These are phyloP conservation scores for Xylaria arbuscula DNA, from an alignment of 2,329 filamentous ascomycete species.

Conservation along the genomic window DNA sequence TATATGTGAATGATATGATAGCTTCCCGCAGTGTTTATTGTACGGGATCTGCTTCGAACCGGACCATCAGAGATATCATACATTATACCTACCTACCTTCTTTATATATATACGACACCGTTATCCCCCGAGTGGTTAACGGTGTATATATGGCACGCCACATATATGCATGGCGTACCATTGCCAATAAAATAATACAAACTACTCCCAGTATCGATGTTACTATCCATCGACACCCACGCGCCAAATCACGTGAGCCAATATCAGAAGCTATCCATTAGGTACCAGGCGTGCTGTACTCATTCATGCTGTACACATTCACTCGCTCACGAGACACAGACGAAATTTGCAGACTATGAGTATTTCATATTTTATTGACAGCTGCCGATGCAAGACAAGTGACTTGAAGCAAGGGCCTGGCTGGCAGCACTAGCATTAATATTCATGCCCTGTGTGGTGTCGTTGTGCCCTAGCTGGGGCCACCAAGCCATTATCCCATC, in stretches of 20 bases:
- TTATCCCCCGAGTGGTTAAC: no score
- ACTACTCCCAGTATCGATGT: no score
- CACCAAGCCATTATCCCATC: background rate
- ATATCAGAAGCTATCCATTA: background rate
- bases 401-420: background rate
- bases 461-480: background rate
- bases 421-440: background rate
- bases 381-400: constrained; percentile 10
- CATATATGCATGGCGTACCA: no score
- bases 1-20: background rate
- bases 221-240: background rate
- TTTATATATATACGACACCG: no score
- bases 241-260: background rate
- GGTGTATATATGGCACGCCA: no score
- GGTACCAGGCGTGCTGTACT: background rate
- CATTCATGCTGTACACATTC: background rate
- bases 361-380: constrained; percentile 17
- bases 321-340: background rate
- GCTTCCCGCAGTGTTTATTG: background rate
- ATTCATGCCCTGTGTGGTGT: background rate
- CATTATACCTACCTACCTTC: background rate
- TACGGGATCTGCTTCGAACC: background rate
- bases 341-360: background rate
- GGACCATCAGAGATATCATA: background rate
- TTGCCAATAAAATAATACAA: no score